A percentile compares a stretch with the other conserved stretches of the same genome.
Evolutionary conservation across 2,329 filamentous ascomycete genomes (phyloP).

Genomic region (Aspergillus proliferans): DNA sequence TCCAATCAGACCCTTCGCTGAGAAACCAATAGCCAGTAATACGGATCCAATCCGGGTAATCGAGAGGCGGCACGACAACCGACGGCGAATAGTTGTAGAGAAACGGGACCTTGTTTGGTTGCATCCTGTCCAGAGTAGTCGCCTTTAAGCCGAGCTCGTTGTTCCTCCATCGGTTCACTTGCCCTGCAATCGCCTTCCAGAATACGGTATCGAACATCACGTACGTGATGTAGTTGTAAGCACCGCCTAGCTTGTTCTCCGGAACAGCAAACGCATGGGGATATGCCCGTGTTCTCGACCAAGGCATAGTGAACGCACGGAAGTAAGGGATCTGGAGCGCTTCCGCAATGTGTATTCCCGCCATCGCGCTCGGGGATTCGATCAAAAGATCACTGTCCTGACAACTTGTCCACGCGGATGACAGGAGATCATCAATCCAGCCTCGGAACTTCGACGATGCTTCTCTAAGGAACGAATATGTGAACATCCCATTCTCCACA

Average conservation of each 20-base stretch:
- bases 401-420: constrained; percentile 75
- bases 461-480: constrained; percentile 80
- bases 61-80: constrained; percentile 87
- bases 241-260: constrained; percentile 87
- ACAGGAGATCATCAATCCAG: constrained; percentile 88
- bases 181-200: constrained; percentile 86
- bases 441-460: constrained; percentile 80
- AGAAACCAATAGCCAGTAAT: constrained; percentile 98
- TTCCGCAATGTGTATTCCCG: constrained; percentile 94
- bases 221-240: constrained; percentile 92
- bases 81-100: constrained; percentile 94
- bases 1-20: constrained; percentile 65
- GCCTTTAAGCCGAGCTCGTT: constrained; percentile 69
- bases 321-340: constrained; percentile 91
- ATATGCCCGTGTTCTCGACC: constrained; percentile 91
- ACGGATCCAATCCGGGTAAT: constrained; percentile 96
- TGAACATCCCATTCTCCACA: constrained; percentile 96
- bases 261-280: constrained; percentile 94
- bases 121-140: constrained; percentile 83
- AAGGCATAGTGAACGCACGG: constrained; percentile 96
- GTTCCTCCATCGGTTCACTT: constrained; percentile 90
- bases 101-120: constrained; percentile 96
- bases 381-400: constrained; percentile 84
- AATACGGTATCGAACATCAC: constrained; percentile 95
- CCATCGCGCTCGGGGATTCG: constrained; percentile 94